Evolutionary conservation across 1,284 basidiomycete genomes (phyloP).

Genomic region (Xerocomus amazonicus): DNA sequence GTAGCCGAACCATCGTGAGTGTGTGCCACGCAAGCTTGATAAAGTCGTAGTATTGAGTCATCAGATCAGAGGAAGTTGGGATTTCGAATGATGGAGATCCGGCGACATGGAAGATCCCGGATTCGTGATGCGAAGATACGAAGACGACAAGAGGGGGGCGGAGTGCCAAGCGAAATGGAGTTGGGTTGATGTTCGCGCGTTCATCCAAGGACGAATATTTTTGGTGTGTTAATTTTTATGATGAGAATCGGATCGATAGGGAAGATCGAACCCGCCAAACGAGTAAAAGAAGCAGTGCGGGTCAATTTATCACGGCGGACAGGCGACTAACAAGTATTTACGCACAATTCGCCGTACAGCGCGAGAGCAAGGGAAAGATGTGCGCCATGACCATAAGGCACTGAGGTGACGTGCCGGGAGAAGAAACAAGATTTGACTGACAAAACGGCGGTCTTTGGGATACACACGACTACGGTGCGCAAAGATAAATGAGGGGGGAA

Average conservation of each 20-base stretch:
- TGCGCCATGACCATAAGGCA: conserved; percentile 53
- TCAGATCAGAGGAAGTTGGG: conserved; percentile 1
- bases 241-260: conserved; percentile 15
- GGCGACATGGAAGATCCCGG: conserved; percentile 20
- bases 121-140: conserved; percentile 16
- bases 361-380: conserved; percentile 60
- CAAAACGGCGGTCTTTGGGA: conserved; percentile 62
- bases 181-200: conserved; percentile 22
- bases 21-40: conserved; percentile 37
- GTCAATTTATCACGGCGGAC: conserved; percentile 8
- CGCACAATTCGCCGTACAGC: conserved; percentile 62
- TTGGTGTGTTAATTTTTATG: conserved; percentile 6
- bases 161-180: conserved; percentile 17
- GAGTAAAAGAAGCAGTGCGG: conserved; percentile 4
- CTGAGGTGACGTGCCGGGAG: conserved; percentile 38
- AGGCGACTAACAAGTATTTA: conserved; percentile 11
- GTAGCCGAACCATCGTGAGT: conserved; percentile 66
- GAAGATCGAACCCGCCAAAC: conserved; percentile 10
- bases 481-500: not conserved
- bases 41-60: conserved; percentile 11
- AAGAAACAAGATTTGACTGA: conserved; percentile 56
- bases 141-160: conserved; percentile 12
- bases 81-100: conserved; percentile 10
- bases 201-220: conserved; percentile 23
- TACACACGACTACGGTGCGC: conserved; percentile 53